Base-by-base conservation (phyloP, 2,329 filamentous ascomycete species). In the Fonsecaea pugnacius region DNA sequence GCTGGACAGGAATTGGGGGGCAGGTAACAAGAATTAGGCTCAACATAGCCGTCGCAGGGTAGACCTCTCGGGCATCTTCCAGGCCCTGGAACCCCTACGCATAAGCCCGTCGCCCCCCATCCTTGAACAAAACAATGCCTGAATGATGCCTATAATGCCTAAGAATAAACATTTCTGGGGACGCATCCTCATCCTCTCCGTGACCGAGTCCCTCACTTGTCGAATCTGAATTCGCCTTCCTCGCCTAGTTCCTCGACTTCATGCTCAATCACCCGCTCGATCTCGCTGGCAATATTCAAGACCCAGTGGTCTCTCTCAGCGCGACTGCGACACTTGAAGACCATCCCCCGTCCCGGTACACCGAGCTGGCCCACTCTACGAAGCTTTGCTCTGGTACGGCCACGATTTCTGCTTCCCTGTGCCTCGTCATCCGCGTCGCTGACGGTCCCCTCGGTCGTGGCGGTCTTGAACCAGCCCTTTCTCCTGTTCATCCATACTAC, bases 231-330 rank as follows among this genome's bases (percentile, higher is more conserved):
- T 10, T 68, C 66, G 9, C 58, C 58, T 35, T 68, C 63, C 4
- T 68, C 63, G 9, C 66, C 66, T 33, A 60, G 16, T 12, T 59
- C 55, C 32, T 66, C 60, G 2, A 43, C 66, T 52, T 68, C 66
- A 10, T 61, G 64, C 50, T 70, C 66, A 16, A 70, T 64, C n/a
- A 67, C 53, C 10, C 63, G 33, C 50, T 89, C 87, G 73, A 89
- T 89, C 77, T 89, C 87, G 66, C 85, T 85, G 59, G 83, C 83
- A 63, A 89, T 85, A 38, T 82, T 86, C 73, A 89, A 75, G 27
- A 90, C 87, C 87, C 87, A 90, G 69, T 86, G 83, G 75, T 90
- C 87, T 65, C 87, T 82, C 74, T 90, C 87, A 0, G 87, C 82
- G 9, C 87, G 78, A 73, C 84, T 88, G 59, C 87, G 80, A 38